Conservation (phyloP, 495 filamentous ascomycete species). For the Tuber borchii region DNA sequence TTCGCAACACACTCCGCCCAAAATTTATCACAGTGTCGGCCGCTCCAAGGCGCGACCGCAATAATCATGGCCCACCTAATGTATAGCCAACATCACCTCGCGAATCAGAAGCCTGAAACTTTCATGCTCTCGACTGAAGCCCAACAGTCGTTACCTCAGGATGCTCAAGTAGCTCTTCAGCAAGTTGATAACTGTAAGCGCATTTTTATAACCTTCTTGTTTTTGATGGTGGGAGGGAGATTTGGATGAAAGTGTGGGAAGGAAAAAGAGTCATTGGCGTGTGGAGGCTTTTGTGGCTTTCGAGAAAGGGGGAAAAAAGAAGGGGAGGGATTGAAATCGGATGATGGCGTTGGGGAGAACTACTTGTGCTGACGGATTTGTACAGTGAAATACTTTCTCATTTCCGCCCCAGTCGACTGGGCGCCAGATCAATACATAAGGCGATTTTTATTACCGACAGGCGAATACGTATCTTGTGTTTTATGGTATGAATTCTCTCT, state of each 20-base stretch:
- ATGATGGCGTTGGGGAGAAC: conserved; percentile 15
- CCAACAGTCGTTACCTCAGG: conserved; percentile 89
- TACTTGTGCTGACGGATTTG: conserved; percentile 34
- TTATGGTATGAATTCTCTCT: conserved; percentile 61
- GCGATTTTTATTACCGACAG: conserved; percentile 87
- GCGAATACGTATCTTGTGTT: conserved; percentile 97
- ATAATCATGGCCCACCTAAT: conserved; percentile 41
- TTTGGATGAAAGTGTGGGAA: conserved; percentile 20
- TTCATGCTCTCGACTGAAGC: conserved; percentile 97
- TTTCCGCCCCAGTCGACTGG: conserved; percentile 98
- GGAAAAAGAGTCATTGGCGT: conserved; percentile 8
- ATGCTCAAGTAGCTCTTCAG: conserved; percentile 93
- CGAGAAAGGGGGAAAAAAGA: not conserved
- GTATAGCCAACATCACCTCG: conserved; percentile 42
- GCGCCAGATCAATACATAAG: conserved; percentile 92
- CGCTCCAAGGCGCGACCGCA: conserved; percentile 32
- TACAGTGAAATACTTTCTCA: conserved; percentile 97
- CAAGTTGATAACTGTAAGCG: conserved; percentile 95
- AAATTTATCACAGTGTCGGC: conserved; percentile 36
- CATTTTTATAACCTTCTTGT: conserved; percentile 6
- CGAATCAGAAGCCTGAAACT: conserved; percentile 82
- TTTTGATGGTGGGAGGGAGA: not conserved
- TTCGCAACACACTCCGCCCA: conserved; percentile 23
- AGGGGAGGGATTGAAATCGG: conserved; percentile 4
- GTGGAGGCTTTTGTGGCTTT: conserved; percentile 18